Base-by-base conservation (phyloP, 345 rosid genomes). In the Citrus hindsii region DNA sequence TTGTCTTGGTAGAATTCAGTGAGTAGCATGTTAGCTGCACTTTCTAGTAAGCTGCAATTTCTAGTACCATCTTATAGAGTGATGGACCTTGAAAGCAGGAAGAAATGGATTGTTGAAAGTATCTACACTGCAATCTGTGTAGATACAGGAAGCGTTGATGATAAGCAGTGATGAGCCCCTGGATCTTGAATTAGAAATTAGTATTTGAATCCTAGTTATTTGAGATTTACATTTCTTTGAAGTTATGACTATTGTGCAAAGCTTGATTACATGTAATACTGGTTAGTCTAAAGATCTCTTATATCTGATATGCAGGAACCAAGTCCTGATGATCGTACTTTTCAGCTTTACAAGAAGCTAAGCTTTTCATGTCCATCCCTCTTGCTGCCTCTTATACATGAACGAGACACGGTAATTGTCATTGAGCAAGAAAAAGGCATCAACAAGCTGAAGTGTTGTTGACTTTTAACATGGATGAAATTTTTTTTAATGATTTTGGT, bases 281-380 rank as follows among this genome's bases (percentile, higher is more conserved):
- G 30, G 51, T 10, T 14, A 40, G 13, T 38, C 25, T 14, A 27
- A 48, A 73, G 22, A 59, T 75, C 16, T 67, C 33, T 66, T 19
- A 5, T 37, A 48, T 46, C 7, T 13, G 40, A 24, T 46, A 24
- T 79, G 64, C 84, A 93, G 95, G 95, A 82, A 76, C 79, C 83
- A 67, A 85, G 76, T 59, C 59, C 80, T 1, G 89, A 86, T 67
- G 87, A 80, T 37, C 83, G 76, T 70, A 84, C 82, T 66, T 82
- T 84, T 75, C 90, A 89, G 84, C 94, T 92, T 38, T 92, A 92
- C 37, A 75, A 91, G 87, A 84, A 80, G 77, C 92, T 91, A 72
- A 84, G 98, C 77, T 82, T 81, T 69, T 93, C 97, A 56, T 92
- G 82, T 79, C 97, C 97, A 22, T 86, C 97, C 21, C 93, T 91